phyloP scores from a whole-genome alignment of 371 early-diverging fungal genomes.

The Rhizopus microsporus region DNA sequence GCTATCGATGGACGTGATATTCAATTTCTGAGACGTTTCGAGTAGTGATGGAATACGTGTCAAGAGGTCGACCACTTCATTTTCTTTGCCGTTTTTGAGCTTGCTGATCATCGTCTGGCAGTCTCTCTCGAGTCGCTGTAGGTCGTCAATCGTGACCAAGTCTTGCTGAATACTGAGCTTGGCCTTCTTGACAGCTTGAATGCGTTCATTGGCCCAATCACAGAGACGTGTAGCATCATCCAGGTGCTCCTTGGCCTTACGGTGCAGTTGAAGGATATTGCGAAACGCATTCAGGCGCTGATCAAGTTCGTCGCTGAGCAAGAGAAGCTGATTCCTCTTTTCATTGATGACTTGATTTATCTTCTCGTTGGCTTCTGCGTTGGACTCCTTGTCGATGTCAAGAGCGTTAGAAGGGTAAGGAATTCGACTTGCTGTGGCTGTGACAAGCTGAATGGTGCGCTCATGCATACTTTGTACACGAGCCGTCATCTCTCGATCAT shows the following conservation, averaged over 20 bases:
- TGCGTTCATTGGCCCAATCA: constrained; percentile 45
- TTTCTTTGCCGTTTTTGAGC: constrained; percentile 36
- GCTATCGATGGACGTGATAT: constrained; percentile 19
- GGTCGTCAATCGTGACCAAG: constrained; percentile 30
- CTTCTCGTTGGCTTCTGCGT: constrained; percentile 31
- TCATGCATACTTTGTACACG: constrained; percentile 44
- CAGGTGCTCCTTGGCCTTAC: constrained; percentile 34
- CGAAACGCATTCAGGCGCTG: constrained; percentile 30
- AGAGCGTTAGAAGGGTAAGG: constrained; percentile 32
- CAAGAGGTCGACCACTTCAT: constrained; percentile 39
- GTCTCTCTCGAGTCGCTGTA: constrained; percentile 34
- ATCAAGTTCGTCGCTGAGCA: constrained; percentile 38
- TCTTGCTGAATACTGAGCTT: constrained; percentile 26
- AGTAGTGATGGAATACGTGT: constrained; percentile 32
- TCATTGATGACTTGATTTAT: constrained; percentile 29
- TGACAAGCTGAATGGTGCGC: constrained; percentile 38
- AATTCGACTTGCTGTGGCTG: constrained; percentile 35
- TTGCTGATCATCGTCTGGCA: constrained; percentile 20
- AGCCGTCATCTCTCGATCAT: constrained; percentile 40
- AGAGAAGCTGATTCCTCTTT: constrained; percentile 30
- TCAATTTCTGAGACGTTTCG: constrained; percentile 23
- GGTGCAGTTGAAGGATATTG: constrained; percentile 31
- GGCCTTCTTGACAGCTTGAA: constrained; percentile 22
- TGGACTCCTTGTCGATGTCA: constrained; percentile 28
- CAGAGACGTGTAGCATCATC: constrained; percentile 37